These are phyloP conservation scores for Penicillium fimorum DNA, from an alignment of 495 filamentous ascomycete species.

Conservation along the genomic window DNA sequence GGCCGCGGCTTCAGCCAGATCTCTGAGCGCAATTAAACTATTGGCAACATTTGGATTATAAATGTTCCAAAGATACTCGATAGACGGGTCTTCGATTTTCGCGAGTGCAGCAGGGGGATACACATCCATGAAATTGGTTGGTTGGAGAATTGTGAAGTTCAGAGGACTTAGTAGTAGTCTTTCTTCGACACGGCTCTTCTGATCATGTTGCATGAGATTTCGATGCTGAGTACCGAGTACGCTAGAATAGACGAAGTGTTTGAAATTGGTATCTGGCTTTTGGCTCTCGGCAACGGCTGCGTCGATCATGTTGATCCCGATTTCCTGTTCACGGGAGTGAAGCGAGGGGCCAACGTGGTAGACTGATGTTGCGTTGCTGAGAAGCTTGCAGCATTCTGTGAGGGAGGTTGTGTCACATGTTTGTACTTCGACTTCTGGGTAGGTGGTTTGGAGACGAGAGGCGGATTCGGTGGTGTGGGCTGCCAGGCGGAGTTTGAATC, in stretches of 20 bases:
- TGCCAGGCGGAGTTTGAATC: conserved; percentile 26
- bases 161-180: conserved; percentile 26
- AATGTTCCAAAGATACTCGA: background rate
- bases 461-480: conserved; percentile 16
- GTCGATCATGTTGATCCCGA: conserved; percentile 23
- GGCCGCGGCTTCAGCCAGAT: conserved; percentile 24
- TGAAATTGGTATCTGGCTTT: conserved; percentile 9
- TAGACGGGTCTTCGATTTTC: conserved; percentile 17
- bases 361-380: conserved; percentile 22
- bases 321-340: conserved; percentile 29
- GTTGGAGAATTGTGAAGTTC: conserved; percentile 35
- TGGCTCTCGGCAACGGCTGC: conserved; percentile 21
- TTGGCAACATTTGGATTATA: conserved; percentile 22
- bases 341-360: conserved; percentile 20
- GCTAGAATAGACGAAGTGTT: conserved; percentile 31
- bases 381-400: conserved; percentile 17
- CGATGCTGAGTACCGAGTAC: conserved; percentile 32
- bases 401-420: conserved; percentile 22
- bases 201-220: conserved; percentile 36
- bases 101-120: conserved; percentile 25
- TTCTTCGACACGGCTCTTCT: conserved; percentile 37
- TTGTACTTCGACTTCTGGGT: conserved; percentile 28
- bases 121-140: conserved; percentile 34
- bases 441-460: conserved; percentile 17
- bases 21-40: conserved; percentile 24